Evolutionary conservation across 306 rosid species (phyloP).

Genomic region (Luffa aegyptiaca): DNA sequence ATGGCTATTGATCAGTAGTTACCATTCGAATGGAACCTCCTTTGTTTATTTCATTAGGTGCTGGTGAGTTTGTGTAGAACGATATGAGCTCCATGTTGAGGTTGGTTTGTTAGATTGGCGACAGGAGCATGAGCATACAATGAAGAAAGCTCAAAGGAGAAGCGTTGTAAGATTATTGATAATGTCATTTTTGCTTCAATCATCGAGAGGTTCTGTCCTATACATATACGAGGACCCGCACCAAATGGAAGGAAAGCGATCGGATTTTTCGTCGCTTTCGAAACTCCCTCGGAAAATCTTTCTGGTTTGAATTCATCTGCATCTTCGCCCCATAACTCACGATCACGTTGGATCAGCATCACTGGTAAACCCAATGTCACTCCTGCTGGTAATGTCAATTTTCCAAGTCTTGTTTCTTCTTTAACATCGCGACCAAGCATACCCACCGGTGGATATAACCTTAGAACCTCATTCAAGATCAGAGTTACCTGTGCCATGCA

Average conservation of each 20-base stretch:
- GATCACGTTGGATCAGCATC: conserved; percentile 25
- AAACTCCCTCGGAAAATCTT: conserved; percentile 42
- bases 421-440: neutral
- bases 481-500: conserved; percentile 27
- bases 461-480: conserved; percentile 38
- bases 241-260: conserved; percentile 42
- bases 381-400: conserved; percentile 30
- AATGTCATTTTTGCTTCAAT: neutral
- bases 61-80: neutral
- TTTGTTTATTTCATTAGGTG: too few relatives aligned
- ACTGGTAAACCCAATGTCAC: conserved; percentile 19
- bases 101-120: neutral
- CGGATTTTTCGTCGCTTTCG: conserved; percentile 34
- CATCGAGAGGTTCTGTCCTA: conserved; percentile 39
- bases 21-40: too few relatives aligned
- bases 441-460: conserved; percentile 33
- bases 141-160: neutral
- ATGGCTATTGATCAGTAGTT: too few relatives aligned
- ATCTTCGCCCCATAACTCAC: conserved; percentile 48
- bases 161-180: neutral
- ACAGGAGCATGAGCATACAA: neutral
- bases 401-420: conserved; percentile 26
- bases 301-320: conserved; percentile 46
- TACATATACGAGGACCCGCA: conserved; percentile 51
- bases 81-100: conserved; percentile 9